Evolutionary conservation across 768 basidiomycete genomes (phyloP).

Genomic region (Trametes maxima): DNA sequence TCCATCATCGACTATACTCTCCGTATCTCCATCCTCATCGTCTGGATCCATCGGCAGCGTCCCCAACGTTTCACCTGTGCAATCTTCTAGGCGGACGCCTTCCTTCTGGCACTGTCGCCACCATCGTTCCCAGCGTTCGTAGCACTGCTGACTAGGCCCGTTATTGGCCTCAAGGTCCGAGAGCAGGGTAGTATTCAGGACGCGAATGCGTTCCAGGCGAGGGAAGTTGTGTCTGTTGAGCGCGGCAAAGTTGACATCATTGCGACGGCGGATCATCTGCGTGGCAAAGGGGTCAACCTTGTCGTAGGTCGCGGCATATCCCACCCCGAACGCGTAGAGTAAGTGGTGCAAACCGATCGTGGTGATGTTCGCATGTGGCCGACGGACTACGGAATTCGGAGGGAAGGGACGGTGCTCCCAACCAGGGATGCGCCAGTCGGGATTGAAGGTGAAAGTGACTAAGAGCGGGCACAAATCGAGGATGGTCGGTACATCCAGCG

Average conservation of each 20-base stretch:
- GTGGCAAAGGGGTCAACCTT: constrained; percentile 46
- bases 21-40: constrained; percentile 38
- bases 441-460: constrained; percentile 68
- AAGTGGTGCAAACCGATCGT: constrained; percentile 73
- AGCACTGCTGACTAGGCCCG: constrained; percentile 46
- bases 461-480: constrained; percentile 68
- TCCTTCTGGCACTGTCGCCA: constrained; percentile 53
- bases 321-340: constrained; percentile 68
- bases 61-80: constrained; percentile 68
- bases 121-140: constrained; percentile 70
- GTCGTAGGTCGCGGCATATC: constrained; percentile 48
- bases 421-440: constrained; percentile 62
- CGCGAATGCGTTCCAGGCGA: constrained; percentile 57
- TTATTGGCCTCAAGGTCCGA: constrained; percentile 56
- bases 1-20: constrained; percentile 27
- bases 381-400: constrained; percentile 43
- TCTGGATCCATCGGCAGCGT: constrained; percentile 37
- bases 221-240: constrained; percentile 61
- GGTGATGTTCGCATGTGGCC: constrained; percentile 58
- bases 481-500: constrained; percentile 57
- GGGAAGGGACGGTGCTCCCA: constrained; percentile 30
- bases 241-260: constrained; percentile 67
- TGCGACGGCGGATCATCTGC: constrained; percentile 48
- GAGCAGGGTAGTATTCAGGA: constrained; percentile 57
- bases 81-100: constrained; percentile 71